These are phyloP conservation scores for Corymbia citriodora DNA, from an alignment of 441 rosid genomes.

Conservation along the genomic window DNA sequence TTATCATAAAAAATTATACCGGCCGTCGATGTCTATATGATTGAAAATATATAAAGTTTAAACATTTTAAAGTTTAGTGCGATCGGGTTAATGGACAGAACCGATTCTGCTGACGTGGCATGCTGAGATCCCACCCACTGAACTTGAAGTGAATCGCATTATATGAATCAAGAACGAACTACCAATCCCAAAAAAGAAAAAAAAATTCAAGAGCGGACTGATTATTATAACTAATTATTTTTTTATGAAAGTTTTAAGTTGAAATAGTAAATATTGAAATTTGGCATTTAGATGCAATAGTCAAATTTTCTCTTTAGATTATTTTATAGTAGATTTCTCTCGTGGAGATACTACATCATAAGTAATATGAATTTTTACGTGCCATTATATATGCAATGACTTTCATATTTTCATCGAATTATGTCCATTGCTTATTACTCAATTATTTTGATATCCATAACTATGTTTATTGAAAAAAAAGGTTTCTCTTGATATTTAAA, in stretches of 20 bases:
- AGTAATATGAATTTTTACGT: background rate
- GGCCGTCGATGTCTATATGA: rapidly evolving
- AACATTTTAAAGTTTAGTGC: background rate
- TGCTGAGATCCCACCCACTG: rapidly evolving
- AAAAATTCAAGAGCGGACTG: too few species aligned
- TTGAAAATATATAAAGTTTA: background rate
- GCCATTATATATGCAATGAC: background rate
- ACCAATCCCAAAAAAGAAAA: too few species aligned
- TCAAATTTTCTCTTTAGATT: background rate
- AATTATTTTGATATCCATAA: too few species aligned
- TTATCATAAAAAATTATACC: background rate
- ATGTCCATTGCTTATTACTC: too few species aligned
- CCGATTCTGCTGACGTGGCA: background rate
- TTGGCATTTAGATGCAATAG: background rate
- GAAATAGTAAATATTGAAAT: background rate
- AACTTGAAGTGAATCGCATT: rapidly evolving
- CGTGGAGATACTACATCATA: rapidly evolving
- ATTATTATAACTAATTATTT: rapidly evolving
- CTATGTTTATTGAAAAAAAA: too few species aligned
- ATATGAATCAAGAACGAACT: too few species aligned
- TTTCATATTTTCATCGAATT: background rate
- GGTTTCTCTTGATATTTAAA: background rate
- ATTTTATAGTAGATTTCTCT: background rate
- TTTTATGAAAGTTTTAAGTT: background rate
- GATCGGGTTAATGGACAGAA: background rate